Percentiles rank a stretch among this genome's conserved stretches.
Conservation (phyloP, 768 basidiomycete species). For the Tricholoma flavovirens region DNA sequence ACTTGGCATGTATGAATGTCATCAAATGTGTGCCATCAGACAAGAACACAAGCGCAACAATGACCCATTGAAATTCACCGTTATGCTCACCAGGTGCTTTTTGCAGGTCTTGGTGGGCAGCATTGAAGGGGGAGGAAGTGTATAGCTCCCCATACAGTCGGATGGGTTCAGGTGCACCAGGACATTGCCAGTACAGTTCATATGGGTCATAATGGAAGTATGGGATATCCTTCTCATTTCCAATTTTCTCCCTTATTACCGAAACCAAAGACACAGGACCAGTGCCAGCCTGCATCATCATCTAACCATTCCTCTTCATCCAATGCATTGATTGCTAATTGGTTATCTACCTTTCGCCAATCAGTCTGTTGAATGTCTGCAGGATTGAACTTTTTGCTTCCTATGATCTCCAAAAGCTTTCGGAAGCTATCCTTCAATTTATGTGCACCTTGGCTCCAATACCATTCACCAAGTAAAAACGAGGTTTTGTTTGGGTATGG, state of each 20-base stretch:
- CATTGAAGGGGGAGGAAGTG: conserved; percentile 10
- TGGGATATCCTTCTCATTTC: neutral
- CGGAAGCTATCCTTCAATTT: conserved; percentile 7
- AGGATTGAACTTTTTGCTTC: neutral
- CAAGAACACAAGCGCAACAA: conserved; percentile 20
- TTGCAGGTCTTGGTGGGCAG: conserved; percentile 8
- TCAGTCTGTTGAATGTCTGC: conserved; percentile 7
- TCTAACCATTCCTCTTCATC: neutral
- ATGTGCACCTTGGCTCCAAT: conserved; percentile 1
- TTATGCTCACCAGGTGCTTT: conserved; percentile 1
- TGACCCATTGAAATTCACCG: conserved; percentile 9
- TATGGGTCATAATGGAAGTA: conserved; percentile 18
- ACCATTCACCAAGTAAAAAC: conserved; percentile 1
- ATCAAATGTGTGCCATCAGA: conserved; percentile 26
- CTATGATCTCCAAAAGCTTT: conserved; percentile 3
- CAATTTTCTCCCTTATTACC: conserved; percentile 10
- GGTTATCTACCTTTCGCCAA: conserved; percentile 8
- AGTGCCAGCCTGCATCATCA: neutral
- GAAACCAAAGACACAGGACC: conserved; percentile 6
- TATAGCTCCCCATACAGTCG: conserved; percentile 16
- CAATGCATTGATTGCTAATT: neutral
- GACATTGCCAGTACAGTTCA: conserved; percentile 11
- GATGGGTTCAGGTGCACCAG: neutral
- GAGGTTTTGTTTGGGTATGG: too few relatives aligned
- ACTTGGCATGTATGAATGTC: conserved; percentile 20